Evolutionary conservation across 192 early-diverging fungal genomes (phyloP).

Genomic region (Coemansia sp.): DNA sequence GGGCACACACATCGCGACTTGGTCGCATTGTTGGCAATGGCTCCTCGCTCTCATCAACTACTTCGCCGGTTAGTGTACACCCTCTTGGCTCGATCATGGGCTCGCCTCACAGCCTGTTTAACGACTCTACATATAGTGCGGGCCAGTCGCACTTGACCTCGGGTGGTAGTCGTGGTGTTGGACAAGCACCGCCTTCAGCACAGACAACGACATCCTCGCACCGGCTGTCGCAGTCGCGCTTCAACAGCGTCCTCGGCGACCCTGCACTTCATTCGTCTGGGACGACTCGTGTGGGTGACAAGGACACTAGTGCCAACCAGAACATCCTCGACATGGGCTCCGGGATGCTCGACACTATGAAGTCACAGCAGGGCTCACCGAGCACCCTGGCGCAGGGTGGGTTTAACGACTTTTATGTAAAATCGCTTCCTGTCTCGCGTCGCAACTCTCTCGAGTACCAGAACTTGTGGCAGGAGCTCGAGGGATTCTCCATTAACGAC

Average conservation of each 20-base stretch:
- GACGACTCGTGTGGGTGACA: constrained; percentile 14
- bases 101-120: constrained; percentile 39
- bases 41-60: constrained; percentile 16
- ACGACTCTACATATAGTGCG: constrained; percentile 31
- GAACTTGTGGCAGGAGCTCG: constrained; percentile 52
- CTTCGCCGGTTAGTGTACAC: constrained; percentile 42
- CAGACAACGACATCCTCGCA: constrained; percentile 10
- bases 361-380: constrained; percentile 53
- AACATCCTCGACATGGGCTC: constrained; percentile 27
- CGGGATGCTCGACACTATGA: constrained; percentile 44
- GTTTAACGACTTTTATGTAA: constrained; percentile 48
- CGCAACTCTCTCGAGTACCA: constrained; percentile 70
- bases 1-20: constrained; percentile 19
- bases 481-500: constrained; percentile 47
- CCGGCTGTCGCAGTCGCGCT: constrained; percentile 43
- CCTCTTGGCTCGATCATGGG: constrained; percentile 50
- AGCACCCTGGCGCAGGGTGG: constrained; percentile 24
- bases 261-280: constrained; percentile 18
- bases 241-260: constrained; percentile 35
- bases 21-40: constrained; percentile 23
- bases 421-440: constrained; percentile 67
- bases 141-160: constrained; percentile 5
- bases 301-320: constrained; percentile 9
- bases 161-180: not conserved
- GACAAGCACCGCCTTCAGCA: not conserved